A percentile compares a stretch with the other conserved stretches of the same genome.
phyloP scores from a whole-genome alignment of 352 stramenopile species.

The Thalassiosira mediterranea region DNA sequence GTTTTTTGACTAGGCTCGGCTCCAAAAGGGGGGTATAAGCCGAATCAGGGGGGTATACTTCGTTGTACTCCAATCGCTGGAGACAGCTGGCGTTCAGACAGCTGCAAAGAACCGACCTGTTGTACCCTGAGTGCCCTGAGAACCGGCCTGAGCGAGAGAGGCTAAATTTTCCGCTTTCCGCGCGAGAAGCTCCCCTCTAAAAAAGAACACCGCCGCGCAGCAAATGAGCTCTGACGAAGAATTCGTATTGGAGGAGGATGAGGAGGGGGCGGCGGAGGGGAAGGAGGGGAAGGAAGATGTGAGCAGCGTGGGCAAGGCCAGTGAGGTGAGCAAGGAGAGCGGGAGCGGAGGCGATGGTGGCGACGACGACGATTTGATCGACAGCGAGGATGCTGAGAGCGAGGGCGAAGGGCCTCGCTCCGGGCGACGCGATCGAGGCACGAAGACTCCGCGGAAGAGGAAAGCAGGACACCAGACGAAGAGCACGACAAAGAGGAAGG shows the following conservation, averaged over 20 bases:
- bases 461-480: background rate
- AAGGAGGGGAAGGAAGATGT: background rate
- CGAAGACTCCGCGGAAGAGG: background rate
- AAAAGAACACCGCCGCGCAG: background rate
- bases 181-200: too few species aligned
- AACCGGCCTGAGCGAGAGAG: too few species aligned
- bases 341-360: background rate
- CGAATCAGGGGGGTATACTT: too few species aligned
- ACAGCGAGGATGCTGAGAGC: background rate
- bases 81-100: too few species aligned
- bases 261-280: background rate
- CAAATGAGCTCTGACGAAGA: constrained; percentile 19
- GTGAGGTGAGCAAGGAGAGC: background rate
- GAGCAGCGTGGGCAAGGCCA: constrained; percentile 1
- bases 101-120: too few species aligned
- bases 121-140: too few species aligned
- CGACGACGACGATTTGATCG: background rate
- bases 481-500: background rate
- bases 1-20: too few species aligned
- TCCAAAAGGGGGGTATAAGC: too few species aligned
- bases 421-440: too few species aligned
- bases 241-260: constrained; percentile 2
- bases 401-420: background rate
- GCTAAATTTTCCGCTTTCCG: too few species aligned
- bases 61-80: too few species aligned